Conservation (phyloP, 2,329 filamentous ascomycete genomes). For the Penicillium fuscoglaucum region DNA sequence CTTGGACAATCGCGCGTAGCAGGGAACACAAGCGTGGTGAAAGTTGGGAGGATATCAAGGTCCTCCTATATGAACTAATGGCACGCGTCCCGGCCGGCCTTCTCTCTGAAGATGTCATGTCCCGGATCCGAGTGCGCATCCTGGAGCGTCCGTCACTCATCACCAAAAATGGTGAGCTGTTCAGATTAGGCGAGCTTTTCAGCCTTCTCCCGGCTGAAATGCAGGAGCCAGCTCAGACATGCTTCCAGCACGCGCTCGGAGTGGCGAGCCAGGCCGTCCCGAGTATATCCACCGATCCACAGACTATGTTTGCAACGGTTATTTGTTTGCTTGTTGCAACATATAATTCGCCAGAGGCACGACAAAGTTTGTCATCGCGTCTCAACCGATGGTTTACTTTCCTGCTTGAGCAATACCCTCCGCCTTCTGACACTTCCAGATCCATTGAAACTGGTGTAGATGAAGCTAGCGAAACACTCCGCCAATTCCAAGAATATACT, state of each 20-base stretch:
- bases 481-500: conserved; percentile 10
- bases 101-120: conserved; percentile 31
- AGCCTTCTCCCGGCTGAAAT: conserved; percentile 31
- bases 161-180: conserved; percentile 39
- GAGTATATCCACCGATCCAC: conserved; percentile 19
- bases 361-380: conserved; percentile 31
- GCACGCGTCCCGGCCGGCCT: conserved; percentile 31
- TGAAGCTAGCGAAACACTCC: conserved; percentile 20
- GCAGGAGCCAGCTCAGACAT: conserved; percentile 25
- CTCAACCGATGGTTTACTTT: conserved; percentile 40
- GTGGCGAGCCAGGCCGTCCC: conserved; percentile 23
- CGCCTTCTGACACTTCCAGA: conserved; percentile 35
- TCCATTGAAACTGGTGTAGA: conserved; percentile 27
- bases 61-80: conserved; percentile 33
- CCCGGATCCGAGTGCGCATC: conserved; percentile 34
- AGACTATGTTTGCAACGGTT: conserved; percentile 31
- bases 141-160: conserved; percentile 37
- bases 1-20: conserved; percentile 41
- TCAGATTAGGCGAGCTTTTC: conserved; percentile 34
- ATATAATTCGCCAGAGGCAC: conserved; percentile 20
- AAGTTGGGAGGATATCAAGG: conserved; percentile 30
- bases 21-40: conserved; percentile 28
- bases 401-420: conserved; percentile 37
- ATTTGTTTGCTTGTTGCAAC: conserved; percentile 36
- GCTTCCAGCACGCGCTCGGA: conserved; percentile 26